Conservation (phyloP, 2,329 filamentous ascomycete genomes). For the Sclerotiophoma versabilis region DNA sequence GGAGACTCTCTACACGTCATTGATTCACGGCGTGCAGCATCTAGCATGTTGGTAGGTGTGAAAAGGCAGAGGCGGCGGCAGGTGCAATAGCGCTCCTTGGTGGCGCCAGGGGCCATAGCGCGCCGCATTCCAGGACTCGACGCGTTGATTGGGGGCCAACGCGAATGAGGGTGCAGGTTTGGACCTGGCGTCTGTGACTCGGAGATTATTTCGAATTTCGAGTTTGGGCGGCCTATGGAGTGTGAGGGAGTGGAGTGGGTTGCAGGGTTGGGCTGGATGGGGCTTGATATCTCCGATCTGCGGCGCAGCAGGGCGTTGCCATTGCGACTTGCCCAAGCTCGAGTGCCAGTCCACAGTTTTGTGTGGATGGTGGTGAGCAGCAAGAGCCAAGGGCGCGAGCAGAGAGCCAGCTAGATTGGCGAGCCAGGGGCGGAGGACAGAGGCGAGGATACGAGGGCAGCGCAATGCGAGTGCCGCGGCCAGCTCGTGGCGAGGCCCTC, state of each 20-base stretch:
- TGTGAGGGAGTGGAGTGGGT: neutral
- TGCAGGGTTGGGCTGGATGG: neutral
- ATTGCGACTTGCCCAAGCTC: neutral
- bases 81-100: conserved; percentile 3
- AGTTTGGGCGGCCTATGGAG: conserved; percentile 2
- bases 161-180: conserved; percentile 14
- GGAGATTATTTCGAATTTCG: conserved; percentile 30
- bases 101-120: conserved; percentile 4
- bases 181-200: conserved; percentile 26
- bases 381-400: neutral
- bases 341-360: neutral
- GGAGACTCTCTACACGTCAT: too few relatives aligned
- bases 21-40: neutral
- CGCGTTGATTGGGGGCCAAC: conserved; percentile 21
- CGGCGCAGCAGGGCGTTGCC: conserved; percentile 3
- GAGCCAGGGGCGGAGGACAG: neutral
- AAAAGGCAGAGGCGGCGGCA: neutral
- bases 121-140: neutral
- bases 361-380: neutral
- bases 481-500: conserved; percentile 2
- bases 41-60: neutral
- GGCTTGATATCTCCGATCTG: neutral
- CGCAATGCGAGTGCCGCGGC: conserved; percentile 3
- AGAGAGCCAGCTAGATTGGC: neutral
- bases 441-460: neutral